Evolutionary conservation across 345 rosid species (phyloP).

Genomic region (Eucalyptus sp.): DNA sequence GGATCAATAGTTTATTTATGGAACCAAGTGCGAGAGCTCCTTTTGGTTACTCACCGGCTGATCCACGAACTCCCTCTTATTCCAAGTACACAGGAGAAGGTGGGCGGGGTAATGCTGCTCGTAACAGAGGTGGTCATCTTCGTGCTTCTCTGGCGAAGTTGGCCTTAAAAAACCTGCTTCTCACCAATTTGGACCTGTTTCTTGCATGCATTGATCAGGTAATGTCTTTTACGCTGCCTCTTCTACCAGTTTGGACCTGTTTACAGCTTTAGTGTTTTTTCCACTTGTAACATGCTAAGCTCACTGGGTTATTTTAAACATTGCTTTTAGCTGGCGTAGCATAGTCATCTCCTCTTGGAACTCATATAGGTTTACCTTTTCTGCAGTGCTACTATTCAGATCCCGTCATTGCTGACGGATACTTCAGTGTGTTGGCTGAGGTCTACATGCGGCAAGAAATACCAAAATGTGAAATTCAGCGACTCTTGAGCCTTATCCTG

Average conservation of each 20-base stretch:
- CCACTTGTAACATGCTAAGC: not conserved
- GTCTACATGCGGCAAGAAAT: conserved; percentile 99
- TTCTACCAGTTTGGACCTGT: not conserved
- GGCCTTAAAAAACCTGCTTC: conserved; percentile 95
- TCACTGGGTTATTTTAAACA: not conserved
- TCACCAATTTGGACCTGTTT: conserved; percentile 91
- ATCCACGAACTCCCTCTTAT: conserved; percentile 85
- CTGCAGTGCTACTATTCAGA: conserved; percentile 92
- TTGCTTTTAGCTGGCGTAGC: not conserved
- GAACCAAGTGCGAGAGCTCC: conserved; percentile 96
- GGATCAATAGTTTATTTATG: conserved; percentile 95
- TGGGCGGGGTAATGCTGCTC: conserved; percentile 73
- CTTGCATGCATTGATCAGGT: conserved; percentile 99
- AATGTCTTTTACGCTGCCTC: not conserved
- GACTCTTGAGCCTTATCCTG: conserved; percentile 89
- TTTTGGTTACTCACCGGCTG: conserved; percentile 94
- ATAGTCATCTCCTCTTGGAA: not conserved
- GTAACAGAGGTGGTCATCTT: conserved; percentile 85
- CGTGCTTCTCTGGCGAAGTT: conserved; percentile 88
- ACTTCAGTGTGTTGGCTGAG: conserved; percentile 97
- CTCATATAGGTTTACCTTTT: conserved; percentile 1
- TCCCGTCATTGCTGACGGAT: conserved; percentile 92
- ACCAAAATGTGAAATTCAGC: conserved; percentile 94
- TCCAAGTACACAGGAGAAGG: conserved; percentile 80
- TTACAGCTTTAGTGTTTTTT: not conserved